Evolutionary conservation across 139 green algal species (phyloP).

Genomic region (Mesotaenium endlicherianum): DNA sequence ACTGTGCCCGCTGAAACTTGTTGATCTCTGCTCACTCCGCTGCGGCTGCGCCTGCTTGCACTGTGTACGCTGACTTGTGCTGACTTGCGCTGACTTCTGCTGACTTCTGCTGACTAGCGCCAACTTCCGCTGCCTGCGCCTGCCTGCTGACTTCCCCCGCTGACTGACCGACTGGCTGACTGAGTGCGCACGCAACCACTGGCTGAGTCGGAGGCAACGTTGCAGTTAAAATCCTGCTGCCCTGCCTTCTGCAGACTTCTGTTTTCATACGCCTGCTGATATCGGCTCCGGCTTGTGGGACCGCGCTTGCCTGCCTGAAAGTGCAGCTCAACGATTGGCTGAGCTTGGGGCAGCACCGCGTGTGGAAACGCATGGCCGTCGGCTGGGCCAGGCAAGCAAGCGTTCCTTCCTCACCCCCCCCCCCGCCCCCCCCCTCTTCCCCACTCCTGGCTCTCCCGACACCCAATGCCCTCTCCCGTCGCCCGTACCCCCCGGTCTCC

Average conservation of each 20-base stretch:
- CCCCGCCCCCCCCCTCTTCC: too few species aligned
- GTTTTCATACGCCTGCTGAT: not conserved
- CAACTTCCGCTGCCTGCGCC: not conserved
- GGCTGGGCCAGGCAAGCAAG: constrained; percentile 77
- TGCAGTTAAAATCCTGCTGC: not conserved
- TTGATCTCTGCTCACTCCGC: too few species aligned
- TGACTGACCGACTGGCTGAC: not conserved
- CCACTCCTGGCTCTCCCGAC: too few species aligned
- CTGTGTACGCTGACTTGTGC: too few species aligned
- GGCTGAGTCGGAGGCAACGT: not conserved
- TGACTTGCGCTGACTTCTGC: not conserved
- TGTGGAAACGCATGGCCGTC: constrained; percentile 94
- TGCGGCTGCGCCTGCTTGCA: too few species aligned
- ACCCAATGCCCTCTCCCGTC: too few species aligned
- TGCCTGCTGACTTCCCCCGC: not conserved
- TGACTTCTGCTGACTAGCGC: not conserved
- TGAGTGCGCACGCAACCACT: not conserved
- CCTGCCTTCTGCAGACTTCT: too few species aligned
- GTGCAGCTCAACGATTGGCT: constrained; percentile 87
- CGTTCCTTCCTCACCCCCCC: too few species aligned
- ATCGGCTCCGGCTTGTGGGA: not conserved
- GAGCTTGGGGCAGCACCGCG: constrained; percentile 85
- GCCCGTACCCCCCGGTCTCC: not conserved
- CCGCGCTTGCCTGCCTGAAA: not conserved
- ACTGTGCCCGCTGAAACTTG: too few species aligned